These are phyloP conservation scores for Fusarium kyushuense DNA, from an alignment of 2,329 filamentous ascomycete genomes.

Conservation along the genomic window DNA sequence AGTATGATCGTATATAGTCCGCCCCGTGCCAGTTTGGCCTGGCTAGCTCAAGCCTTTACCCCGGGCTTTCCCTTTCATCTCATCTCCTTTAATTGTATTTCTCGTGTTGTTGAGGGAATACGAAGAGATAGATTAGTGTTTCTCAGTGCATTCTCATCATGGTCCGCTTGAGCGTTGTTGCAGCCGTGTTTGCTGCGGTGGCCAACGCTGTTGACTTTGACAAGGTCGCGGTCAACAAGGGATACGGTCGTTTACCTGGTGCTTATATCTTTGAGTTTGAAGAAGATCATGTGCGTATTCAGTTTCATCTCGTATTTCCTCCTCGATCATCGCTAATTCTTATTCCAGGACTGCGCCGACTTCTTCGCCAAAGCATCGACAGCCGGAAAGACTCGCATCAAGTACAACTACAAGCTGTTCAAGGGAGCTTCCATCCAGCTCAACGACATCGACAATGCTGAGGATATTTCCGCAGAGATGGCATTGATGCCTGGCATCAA, in stretches of 20 bases:
- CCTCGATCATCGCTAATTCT: background rate
- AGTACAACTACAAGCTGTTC: slow-evolving; percentile 64
- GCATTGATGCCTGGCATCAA: slow-evolving; percentile 60
- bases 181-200: slow-evolving; percentile 53
- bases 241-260: slow-evolving; percentile 54
- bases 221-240: slow-evolving; percentile 40
- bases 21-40: slow-evolving; percentile 4
- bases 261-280: slow-evolving; percentile 68
- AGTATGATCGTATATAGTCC: slow-evolving; percentile 39
- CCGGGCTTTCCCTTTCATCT: slow-evolving; percentile 7
- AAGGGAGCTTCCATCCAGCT: slow-evolving; percentile 67
- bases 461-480: slow-evolving; percentile 57
- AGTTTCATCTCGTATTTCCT: no score
- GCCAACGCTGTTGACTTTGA: slow-evolving; percentile 48
- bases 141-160: slow-evolving; percentile 44
- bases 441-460: slow-evolving; percentile 59
- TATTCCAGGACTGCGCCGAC: slow-evolving; percentile 29
- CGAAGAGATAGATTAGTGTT: slow-evolving; percentile 13
- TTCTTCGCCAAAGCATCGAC: slow-evolving; percentile 24
- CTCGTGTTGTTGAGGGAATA: slow-evolving; percentile 23
- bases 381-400: slow-evolving; percentile 60
- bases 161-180: slow-evolving; percentile 52
- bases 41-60: background rate
- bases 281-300: slow-evolving; percentile 58
- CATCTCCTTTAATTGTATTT: slow-evolving; percentile 3